These are phyloP conservation scores for Neohortaea acidophila DNA, from an alignment of 495 filamentous ascomycete species.

Conservation along the genomic window DNA sequence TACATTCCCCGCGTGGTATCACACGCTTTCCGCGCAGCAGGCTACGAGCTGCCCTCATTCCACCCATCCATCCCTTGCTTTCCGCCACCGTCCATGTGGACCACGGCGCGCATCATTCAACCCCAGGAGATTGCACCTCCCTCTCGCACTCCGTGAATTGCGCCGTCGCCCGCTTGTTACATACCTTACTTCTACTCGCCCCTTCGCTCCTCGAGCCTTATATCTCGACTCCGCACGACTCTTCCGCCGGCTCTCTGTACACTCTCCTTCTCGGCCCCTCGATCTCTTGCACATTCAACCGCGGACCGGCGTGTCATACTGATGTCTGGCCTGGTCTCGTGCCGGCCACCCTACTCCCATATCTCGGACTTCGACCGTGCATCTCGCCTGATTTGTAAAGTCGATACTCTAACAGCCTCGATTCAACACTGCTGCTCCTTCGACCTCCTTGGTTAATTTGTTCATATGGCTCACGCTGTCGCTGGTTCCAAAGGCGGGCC, in stretches of 20 bases:
- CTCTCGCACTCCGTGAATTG: too few relatives aligned
- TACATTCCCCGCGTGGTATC: too few relatives aligned
- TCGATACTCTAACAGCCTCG: neutral
- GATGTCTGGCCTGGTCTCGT: neutral
- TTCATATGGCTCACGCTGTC: conserved; percentile 4
- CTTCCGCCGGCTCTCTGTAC: neutral
- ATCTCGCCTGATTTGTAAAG: neutral
- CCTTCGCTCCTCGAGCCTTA: conserved; percentile 1
- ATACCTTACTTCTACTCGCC: conserved; percentile 1
- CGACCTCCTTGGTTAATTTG: neutral
- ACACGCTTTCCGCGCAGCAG: too few relatives aligned
- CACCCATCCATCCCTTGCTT: too few relatives aligned
- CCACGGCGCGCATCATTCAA: too few relatives aligned
- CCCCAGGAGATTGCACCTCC: too few relatives aligned
- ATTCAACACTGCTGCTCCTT: neutral
- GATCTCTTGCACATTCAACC: neutral
- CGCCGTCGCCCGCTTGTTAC: neutral
- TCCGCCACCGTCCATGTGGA: too few relatives aligned
- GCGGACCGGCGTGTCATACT: conserved; percentile 1
- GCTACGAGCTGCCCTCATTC: too few relatives aligned
- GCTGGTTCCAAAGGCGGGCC: neutral
- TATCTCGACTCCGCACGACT: neutral
- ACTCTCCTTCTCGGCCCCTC: neutral
- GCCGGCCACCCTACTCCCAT: too few relatives aligned
- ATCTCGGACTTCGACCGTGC: neutral